A percentile compares a stretch with the other conserved stretches of the same genome.
phyloP scores from a whole-genome alignment of 2,329 filamentous ascomycete species.

The Xylaria sp. region DNA sequence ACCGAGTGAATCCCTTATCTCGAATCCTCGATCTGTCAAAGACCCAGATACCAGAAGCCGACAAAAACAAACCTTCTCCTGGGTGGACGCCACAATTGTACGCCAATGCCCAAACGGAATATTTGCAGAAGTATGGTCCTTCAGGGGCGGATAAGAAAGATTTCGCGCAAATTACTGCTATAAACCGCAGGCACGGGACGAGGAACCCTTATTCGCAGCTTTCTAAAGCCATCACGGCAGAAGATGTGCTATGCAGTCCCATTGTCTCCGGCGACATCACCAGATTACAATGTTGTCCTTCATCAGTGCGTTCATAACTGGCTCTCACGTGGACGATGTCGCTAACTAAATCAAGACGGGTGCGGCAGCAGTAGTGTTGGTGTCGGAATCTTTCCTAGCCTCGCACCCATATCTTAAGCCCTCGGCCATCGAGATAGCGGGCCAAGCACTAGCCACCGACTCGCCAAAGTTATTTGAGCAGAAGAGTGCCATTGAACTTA shows the following conservation, averaged over 20 bases:
- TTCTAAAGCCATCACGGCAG: not conserved
- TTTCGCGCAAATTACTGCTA: not conserved
- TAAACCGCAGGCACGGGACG: not conserved
- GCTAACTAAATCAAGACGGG: not conserved
- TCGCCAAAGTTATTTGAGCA: not conserved
- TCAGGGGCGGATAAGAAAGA: not conserved
- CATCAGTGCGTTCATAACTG: not conserved
- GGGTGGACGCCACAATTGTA: not conserved
- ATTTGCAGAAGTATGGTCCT: not conserved
- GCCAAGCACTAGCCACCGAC: not conserved
- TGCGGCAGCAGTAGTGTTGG: not conserved
- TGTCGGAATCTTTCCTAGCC: not conserved
- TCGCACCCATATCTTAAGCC: not conserved
- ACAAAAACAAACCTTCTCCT: not conserved
- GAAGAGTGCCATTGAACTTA: not conserved
- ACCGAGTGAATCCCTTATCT: not conserved
- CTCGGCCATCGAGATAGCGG: not conserved
- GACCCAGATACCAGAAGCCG: not conserved
- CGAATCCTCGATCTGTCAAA: not conserved
- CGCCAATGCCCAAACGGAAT: not conserved
- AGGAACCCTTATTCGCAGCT: not conserved
- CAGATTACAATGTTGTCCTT: not conserved
- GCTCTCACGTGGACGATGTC: not conserved
- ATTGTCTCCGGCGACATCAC: not conserved
- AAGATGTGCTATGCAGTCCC: not conserved